A percentile compares a stretch with the other conserved stretches of the same genome.
Conservation (phyloP, 1,284 basidiomycete species). For the Fomitiporia mediterranea region DNA sequence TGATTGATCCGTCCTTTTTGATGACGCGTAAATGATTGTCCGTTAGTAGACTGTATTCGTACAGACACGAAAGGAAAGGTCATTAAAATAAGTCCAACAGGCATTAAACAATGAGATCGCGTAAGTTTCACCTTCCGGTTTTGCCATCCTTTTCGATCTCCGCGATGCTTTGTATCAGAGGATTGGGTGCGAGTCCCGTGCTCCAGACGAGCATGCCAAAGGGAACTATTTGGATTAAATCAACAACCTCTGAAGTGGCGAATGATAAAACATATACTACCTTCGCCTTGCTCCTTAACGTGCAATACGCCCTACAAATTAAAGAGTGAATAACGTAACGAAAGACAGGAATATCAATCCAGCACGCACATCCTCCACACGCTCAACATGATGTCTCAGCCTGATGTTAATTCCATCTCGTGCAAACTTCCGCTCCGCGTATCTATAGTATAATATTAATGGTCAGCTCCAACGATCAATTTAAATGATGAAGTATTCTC, state of each 20-base stretch:
- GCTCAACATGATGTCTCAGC: constrained; percentile 75
- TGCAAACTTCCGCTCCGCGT: constrained; percentile 68
- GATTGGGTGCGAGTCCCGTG: constrained; percentile 79
- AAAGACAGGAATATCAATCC: constrained; percentile 29
- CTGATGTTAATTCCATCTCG: constrained; percentile 76
- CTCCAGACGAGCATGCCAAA: constrained; percentile 86
- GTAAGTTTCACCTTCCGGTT: constrained; percentile 49
- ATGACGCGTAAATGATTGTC: constrained; percentile 61
- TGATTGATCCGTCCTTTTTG: constrained; percentile 44
- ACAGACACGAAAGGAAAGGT: constrained; percentile 4
- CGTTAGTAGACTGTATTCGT: constrained; percentile 48
- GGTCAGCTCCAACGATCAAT: neutral
- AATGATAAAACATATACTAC: constrained; percentile 28
- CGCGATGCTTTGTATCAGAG: constrained; percentile 59
- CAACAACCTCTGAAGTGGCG: constrained; percentile 16
- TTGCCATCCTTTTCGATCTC: constrained; percentile 60
- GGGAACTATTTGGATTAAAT: constrained; percentile 42
- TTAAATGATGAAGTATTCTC: too few relatives aligned
- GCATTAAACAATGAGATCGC: constrained; percentile 12
- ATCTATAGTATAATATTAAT: constrained; percentile 36
- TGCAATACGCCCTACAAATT: constrained; percentile 46
- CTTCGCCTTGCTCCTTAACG: constrained; percentile 62
- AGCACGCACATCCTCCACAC: constrained; percentile 57
- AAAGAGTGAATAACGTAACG: constrained; percentile 31
- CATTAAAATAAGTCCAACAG: too few relatives aligned